Percentiles rank a stretch among this genome's conserved stretches.
Evolutionary conservation across 169 alveolate genomes (phyloP).

Genomic region (Cytauxzoon felis): DNA sequence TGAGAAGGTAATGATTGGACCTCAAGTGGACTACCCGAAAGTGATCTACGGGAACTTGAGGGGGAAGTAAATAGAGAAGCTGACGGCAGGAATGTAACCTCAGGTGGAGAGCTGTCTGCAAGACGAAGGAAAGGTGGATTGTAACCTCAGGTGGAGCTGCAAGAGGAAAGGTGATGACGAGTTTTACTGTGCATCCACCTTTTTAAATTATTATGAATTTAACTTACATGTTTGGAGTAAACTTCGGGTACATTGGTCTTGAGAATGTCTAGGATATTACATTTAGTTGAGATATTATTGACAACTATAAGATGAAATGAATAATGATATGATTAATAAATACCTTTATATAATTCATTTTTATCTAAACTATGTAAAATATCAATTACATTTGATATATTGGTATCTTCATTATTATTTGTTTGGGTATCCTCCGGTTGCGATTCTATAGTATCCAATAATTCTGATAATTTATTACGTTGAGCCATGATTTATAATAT

Average conservation of each 20-base stretch:
- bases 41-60: no score
- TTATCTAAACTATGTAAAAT: constrained; percentile 27
- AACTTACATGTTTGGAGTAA: constrained; percentile 25
- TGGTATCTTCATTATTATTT: background rate
- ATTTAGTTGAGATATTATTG: constrained; percentile 10
- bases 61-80: no score
- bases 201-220: background rate
- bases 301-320: constrained; percentile 11
- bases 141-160: no score
- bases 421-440: background rate
- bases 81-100: no score
- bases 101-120: no score
- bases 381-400: constrained; percentile 3
- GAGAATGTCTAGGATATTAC: constrained; percentile 15
- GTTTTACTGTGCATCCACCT: no score
- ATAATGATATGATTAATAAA: background rate
- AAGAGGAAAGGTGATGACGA: no score
- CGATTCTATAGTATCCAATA: constrained; percentile 25
- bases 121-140: no score
- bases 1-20: no score
- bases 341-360: constrained; percentile 29
- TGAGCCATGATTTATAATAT: no score
- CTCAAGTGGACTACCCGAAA: no score
- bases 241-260: constrained; percentile 31
- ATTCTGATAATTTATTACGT: constrained; percentile 23